Evolutionary conservation across 1,139 yeast genomes (phyloP), one percentile per base, ranked within the genome.

Genomic region (Kodamaea ohmeri): DNA sequence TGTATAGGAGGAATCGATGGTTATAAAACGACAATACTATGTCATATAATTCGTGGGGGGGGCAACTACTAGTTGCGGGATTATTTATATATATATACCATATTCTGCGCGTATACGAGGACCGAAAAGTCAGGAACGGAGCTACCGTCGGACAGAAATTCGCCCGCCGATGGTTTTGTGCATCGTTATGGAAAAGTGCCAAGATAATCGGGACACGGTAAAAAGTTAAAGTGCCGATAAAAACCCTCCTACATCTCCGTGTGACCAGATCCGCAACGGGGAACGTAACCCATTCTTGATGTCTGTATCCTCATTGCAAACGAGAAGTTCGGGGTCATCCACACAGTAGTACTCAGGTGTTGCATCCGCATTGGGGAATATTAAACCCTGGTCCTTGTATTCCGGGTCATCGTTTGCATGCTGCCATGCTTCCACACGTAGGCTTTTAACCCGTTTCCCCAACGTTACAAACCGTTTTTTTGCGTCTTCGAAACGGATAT

Each of bases 261-360:
- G n/a, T 13, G 7, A 13, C 6, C 13, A 24, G 8, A 24, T 9
- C 12, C 7, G 5, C 6, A 5, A 24, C 26, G 26, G 12, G 26
- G 26, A 6, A 5, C 13, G 8, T 13, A 24, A 5, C 7, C 26
- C 26, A 20, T 20, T 20, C 22, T 9, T 20, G 13, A 16, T n/a
- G n/a, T 11, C 17, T 12, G 8, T n/a, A 18, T 36, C 40, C 5
- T 38, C 42, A 17, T 40, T 43, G 37, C 58, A 54, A 14, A 21
- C 11, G 33, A 54, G 41, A 25, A 37, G 25, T 12, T 42, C 40
- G 25, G 39, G 43, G 16, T 47, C 36, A 12, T 53, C 55, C 4
- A 48, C 52, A 35, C 61, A 56, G 33, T 49, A 49, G 32, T 42
- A 44, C 26, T 39, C 37, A 2, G 58, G 55, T 6, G 42, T 38